Conservation (phyloP, 164 flowering plant species). For the Pachysandra terminalis region DNA sequence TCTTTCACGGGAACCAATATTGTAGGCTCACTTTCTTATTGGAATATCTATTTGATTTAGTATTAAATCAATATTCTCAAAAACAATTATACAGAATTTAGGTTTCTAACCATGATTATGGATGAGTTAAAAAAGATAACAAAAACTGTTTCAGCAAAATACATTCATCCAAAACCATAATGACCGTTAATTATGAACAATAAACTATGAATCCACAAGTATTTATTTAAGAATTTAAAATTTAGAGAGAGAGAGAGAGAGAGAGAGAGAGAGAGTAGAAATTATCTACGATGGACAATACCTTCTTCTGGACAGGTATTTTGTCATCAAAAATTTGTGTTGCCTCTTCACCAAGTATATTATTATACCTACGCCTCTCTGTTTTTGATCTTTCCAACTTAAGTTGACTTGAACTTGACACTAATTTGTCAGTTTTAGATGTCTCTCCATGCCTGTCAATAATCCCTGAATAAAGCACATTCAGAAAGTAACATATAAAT, state of each 20-base stretch:
- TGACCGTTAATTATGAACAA: not conserved
- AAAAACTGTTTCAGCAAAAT: not conserved
- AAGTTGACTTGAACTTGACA: slow-evolving; percentile 23
- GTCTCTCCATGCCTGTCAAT: slow-evolving; percentile 37
- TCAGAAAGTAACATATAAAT: slow-evolving; percentile 3
- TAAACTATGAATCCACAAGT: not conserved
- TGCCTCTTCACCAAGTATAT: slow-evolving; percentile 45
- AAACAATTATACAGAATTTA: not conserved
- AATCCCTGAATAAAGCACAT: slow-evolving; percentile 28
- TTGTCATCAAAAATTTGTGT: slow-evolving; percentile 73
- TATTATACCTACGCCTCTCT: slow-evolving; percentile 49
- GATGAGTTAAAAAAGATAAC: too few relatives aligned
- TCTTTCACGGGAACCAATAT: too few relatives aligned
- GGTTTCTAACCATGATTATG: not conserved
- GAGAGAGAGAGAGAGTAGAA: not conserved
- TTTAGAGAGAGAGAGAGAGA: too few relatives aligned
- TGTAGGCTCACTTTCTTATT: too few relatives aligned
- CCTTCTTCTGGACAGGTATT: slow-evolving; percentile 69
- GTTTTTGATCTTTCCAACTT: slow-evolving; percentile 74
- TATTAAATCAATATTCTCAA: not conserved
- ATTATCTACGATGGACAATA: slow-evolving; percentile 22
- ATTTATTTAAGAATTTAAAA: too few relatives aligned
- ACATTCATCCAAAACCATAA: too few relatives aligned
- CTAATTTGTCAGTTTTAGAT: slow-evolving; percentile 27
- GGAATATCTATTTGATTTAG: too few relatives aligned